Evolutionary conservation across 2,329 filamentous ascomycete species (phyloP), one percentile per base, ranked within the genome.

Genomic region (Aspergillus costaricaensis): DNA sequence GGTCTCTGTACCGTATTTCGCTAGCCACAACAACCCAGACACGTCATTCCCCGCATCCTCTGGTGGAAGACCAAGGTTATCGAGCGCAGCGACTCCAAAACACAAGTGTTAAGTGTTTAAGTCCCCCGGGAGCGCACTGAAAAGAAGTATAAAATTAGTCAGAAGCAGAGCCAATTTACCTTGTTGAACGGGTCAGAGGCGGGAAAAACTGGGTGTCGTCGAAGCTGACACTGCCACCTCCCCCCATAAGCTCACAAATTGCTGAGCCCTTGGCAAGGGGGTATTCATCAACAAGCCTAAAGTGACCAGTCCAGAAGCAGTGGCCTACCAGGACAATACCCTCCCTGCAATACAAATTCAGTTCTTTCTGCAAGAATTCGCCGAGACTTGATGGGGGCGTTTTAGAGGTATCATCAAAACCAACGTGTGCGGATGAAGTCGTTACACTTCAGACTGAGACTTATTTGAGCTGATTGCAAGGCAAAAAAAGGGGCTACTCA

Each of bases 401-500:
- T 69, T 88, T 61, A 89, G 88, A 77, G 79, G 85, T 87, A 77
- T 71, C 69, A 17, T 19, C 23, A 7, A 59, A 25, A 44, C 19
- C 19, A 3, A 36, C 32, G 12, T 14, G 32, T 36, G 32, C 32
- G 12, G 7, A 23, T 12, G 17, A 41, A 23, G 8, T 55, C 52
- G 30, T 32, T 53, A 15, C 21, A 27, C 55, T 23, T 21, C 30
- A 52, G 19, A 15, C 19, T 21, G 52, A 47, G 43, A 41, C 56
- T 65, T 57, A 60, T 55, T 32, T 50, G 51, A 25, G 25, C 17
- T 50, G 21, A 62, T 63, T 51, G 44, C 59, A 95, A 91, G 87
- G 69, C 86, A 95, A 73, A 91, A 91, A 96, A 74, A 83, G 83
- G 48, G 90, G 96, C 68, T 96, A 91, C 61, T 83, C 87, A 57